Evolutionary conservation across 148 eudicot species (phyloP), one percentile per base, ranked within the genome.

Genomic region (Amaranthus hypochondriacus): DNA sequence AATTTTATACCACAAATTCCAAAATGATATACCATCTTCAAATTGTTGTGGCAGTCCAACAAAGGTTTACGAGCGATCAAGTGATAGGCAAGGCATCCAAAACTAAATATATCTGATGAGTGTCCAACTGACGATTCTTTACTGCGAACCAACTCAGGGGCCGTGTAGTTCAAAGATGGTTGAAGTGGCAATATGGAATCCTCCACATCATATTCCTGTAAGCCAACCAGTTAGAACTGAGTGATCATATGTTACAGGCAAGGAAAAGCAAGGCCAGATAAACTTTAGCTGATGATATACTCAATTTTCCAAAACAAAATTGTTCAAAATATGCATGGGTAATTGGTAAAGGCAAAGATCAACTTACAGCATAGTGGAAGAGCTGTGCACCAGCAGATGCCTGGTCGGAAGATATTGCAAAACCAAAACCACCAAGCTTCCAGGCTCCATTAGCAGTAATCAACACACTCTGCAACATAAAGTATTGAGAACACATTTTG

Each of bases 341-440:
- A 67, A 62, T 2, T 21, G 59, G 62, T 58, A 67, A 44, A 73
- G 50, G 42, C 70, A 71, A 54, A 3, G 21, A 48, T 67, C 76
- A 56, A 88, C 97, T 87, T 84, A 95, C 99, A 81, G 96, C 76
- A 84, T 90, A 95, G 78, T 95, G 99, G 78, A 92, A 95, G 71
- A 82, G 72, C 76, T 87, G 98, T 64, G 72, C 66, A 75, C 86
- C 93, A 61, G 77, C 80, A 59, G 92, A 62, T 60, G 89, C 79
- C 80, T 88, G 96, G 78, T 95, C 96, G 58, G 83, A 53, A 44
- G 97, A 79, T 76, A 95, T 78, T 18, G 98, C 80, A 87, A 95
- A 92, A 82, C 98, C 96, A 86, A 95, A 95, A 62, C 98, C 96
- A 72, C 98, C 92, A 60, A 95, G 92, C 85, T 95, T 95, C 98